Conservation (phyloP, 805 yeast genomes). For the Pichia manshurica region DNA sequence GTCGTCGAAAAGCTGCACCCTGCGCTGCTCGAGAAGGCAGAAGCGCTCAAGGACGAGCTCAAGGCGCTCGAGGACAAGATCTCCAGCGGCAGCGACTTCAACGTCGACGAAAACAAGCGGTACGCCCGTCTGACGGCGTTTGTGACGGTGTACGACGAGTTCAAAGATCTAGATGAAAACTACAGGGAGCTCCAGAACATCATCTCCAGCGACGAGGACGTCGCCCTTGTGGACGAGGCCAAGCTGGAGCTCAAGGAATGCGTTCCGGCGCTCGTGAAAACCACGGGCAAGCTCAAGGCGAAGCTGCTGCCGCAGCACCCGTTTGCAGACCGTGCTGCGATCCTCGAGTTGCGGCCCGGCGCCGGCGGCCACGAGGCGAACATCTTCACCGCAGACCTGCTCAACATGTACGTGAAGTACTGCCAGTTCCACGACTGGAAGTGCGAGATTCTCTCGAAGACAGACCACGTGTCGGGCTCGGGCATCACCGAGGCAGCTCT, state of each 20-base stretch:
- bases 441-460: conserved; percentile 49
- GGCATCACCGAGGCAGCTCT: conserved; percentile 77
- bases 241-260: conserved; percentile 44
- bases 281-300: conserved; percentile 44
- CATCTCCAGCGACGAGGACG: conserved; percentile 35
- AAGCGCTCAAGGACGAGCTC: conserved; percentile 36
- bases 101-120: conserved; percentile 43
- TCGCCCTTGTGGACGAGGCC: conserved; percentile 54
- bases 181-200: conserved; percentile 32
- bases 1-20: conserved; percentile 36
- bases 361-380: conserved; percentile 95
- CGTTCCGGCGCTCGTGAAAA: conserved; percentile 38
- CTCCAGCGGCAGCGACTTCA: conserved; percentile 38
- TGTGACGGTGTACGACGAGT: conserved; percentile 37
- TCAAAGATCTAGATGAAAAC: conserved; percentile 29
- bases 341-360: conserved; percentile 88
- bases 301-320: conserved; percentile 70
- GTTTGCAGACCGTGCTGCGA: conserved; percentile 69
- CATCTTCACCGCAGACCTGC: conserved; percentile 73
- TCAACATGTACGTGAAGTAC: conserved; percentile 74
- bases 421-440: conserved; percentile 67
- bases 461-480: conserved; percentile 51
- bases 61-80: conserved; percentile 36
- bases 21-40: conserved; percentile 44
- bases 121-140: conserved; percentile 41